A percentile compares a stretch with the other conserved stretches of the same genome.
Evolutionary conservation across 2,329 filamentous ascomycete species (phyloP).

Genomic region (Tetracladium maxilliforme): DNA sequence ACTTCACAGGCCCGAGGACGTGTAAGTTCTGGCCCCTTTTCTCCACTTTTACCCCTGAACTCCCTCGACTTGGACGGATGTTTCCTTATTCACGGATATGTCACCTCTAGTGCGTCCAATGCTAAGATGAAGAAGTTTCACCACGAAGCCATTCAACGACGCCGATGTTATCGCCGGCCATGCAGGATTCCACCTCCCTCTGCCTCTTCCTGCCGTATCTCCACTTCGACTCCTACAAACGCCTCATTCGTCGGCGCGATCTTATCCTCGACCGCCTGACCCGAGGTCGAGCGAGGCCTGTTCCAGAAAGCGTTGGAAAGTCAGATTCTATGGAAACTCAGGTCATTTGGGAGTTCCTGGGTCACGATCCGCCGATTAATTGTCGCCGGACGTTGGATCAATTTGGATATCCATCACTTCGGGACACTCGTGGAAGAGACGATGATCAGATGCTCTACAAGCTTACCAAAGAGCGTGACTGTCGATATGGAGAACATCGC

Average conservation of each 20-base stretch:
- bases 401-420: conserved; percentile 45
- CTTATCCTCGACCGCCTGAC: conserved; percentile 34
- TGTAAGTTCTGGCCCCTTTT: no score
- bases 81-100: conserved; percentile 17
- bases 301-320: conserved; percentile 36
- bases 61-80: no score
- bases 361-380: conserved; percentile 45
- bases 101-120: conserved; percentile 1
- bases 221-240: conserved; percentile 49
- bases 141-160: conserved; percentile 13
- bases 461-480: conserved; percentile 34
- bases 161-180: no score
- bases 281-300: conserved; percentile 39
- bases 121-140: conserved; percentile 20
- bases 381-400: conserved; percentile 47
- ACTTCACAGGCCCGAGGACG: no score
- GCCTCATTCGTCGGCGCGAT: conserved; percentile 37
- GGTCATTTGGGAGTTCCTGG: conserved; percentile 48
- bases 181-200: conserved; percentile 23
- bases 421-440: conserved; percentile 44
- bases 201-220: conserved; percentile 45
- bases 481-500: conserved; percentile 11
- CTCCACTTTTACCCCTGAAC: no score
- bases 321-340: conserved; percentile 40
- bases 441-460: conserved; percentile 57